Evolutionary conservation across 495 filamentous ascomycete species (phyloP).

Genomic region (Halenospora varia): DNA sequence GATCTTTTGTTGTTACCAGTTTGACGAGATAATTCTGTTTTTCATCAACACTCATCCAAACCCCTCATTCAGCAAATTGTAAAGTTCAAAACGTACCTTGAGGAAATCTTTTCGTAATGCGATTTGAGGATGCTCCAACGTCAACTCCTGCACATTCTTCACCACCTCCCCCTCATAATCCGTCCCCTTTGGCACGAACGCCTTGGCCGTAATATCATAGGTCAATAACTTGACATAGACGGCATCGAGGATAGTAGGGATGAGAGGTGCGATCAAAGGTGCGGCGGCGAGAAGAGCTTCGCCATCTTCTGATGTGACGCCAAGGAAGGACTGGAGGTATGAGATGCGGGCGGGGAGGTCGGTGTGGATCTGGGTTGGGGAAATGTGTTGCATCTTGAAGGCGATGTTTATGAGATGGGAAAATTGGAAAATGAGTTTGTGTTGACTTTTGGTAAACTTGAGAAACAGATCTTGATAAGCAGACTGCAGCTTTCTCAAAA

Average conservation of each 20-base stretch:
- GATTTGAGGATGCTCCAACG: constrained; percentile 35
- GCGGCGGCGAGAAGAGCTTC: constrained; percentile 27
- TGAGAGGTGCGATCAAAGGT: constrained; percentile 29
- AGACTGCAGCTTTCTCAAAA: too few relatives aligned
- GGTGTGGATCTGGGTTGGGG: constrained; percentile 23
- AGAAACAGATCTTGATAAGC: too few relatives aligned
- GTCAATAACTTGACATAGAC: constrained; percentile 36
- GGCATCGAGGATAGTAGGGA: constrained; percentile 32
- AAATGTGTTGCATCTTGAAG: constrained; percentile 36
- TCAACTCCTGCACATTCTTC: constrained; percentile 26
- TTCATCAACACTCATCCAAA: not conserved
- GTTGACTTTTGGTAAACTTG: too few relatives aligned
- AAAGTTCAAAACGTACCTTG: constrained; percentile 16
- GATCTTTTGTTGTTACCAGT: constrained; percentile 21
- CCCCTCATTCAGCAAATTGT: not conserved
- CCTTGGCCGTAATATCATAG: constrained; percentile 37
- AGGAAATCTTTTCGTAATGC: constrained; percentile 36
- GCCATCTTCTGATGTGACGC: constrained; percentile 29
- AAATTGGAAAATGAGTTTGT: too few relatives aligned
- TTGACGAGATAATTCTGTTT: constrained; percentile 25
- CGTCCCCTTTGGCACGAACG: constrained; percentile 36
- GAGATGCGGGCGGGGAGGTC: constrained; percentile 26
- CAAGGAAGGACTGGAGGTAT: constrained; percentile 33
- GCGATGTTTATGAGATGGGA: too few relatives aligned
- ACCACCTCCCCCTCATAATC: constrained; percentile 28